A percentile compares a stretch with the other conserved stretches of the same genome.
These are phyloP conservation scores for Wickerhamomyces bisporus DNA, from an alignment of 805 yeast genomes.

Conservation along the genomic window DNA sequence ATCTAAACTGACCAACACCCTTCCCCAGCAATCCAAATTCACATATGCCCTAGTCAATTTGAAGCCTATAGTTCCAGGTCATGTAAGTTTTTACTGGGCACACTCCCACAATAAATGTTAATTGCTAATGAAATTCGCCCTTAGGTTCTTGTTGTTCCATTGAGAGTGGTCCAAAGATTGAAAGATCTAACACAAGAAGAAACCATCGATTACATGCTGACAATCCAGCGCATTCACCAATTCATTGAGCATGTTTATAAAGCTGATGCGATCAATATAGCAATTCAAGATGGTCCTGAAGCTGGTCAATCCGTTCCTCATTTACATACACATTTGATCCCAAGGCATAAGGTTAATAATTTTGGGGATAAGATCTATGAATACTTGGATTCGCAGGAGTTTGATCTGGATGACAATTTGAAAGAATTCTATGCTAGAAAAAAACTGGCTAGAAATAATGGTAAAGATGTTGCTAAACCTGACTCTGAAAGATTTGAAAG, in stretches of 20 bases:
- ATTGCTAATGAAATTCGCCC: not conserved
- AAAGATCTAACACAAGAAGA: conserved; percentile 71
- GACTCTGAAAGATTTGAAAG: conserved; percentile 58
- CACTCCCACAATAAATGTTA: no score
- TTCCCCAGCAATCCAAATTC: conserved; percentile 44
- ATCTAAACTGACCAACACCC: not conserved
- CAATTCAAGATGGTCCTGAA: conserved; percentile 94
- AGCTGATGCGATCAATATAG: conserved; percentile 82
- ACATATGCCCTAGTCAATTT: conserved; percentile 86
- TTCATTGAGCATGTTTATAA: conserved; percentile 63
- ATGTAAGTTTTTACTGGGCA: conserved; percentile 42
- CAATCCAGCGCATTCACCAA: conserved; percentile 65
- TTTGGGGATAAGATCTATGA: conserved; percentile 71
- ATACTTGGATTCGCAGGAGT: conserved; percentile 49
- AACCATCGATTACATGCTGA: conserved; percentile 66
- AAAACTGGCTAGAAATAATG: conserved; percentile 19
- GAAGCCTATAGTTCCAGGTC: conserved; percentile 92
- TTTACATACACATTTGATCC: conserved; percentile 89
- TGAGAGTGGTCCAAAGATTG: conserved; percentile 60
- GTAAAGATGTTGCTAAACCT: conserved; percentile 28
- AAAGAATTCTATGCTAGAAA: conserved; percentile 28
- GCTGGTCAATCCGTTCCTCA: conserved; percentile 98
- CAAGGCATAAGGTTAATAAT: conserved; percentile 57
- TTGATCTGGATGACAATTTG: conserved; percentile 35
- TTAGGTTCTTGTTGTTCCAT: conserved; percentile 68